Base-by-base conservation (phyloP, 2,329 filamentous ascomycete species). In the Penicillium janthinellum region DNA sequence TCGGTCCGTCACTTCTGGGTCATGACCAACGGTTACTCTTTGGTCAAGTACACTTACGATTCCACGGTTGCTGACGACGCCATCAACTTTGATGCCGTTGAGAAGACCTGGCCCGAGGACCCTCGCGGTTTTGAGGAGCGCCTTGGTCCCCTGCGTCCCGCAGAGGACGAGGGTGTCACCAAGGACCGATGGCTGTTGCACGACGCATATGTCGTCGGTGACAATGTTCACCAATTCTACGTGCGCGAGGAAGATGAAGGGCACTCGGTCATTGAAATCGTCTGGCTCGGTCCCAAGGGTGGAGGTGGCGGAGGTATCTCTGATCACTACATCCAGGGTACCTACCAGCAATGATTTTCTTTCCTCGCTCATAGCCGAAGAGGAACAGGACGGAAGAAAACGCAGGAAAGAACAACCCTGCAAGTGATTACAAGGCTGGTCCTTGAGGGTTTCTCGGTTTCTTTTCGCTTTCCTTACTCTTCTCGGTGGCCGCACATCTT, bases 41-140 rank as follows among this genome's bases (percentile, higher is more conserved):
- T 79, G 35, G 73, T 78, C 47, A 75, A 76, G 61, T 79, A 79
- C 59, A 78, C 75, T 1, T 73, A 78, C 45, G 71, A 72, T 28
- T 69, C 72, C 54, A 67, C 68, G 45, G 71, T 72, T 4, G 69
- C 74, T 1, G 72, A 77, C 52, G 71, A 77, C 65, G 73, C 71
- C n/a, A 76, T 79, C 59, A 73, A 78, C 64, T 79, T 79, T 28
- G 75, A 78, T 59, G 70, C 73, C 25, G 68, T 71, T n/a, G 77
- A 79, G 64, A 78, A 78, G 70, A 79, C 77, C 15, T 79, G 77
- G 77, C 73, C 75, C 11, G 77, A 78, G 44, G 77, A 79, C 54
- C 71, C 74, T n/a, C 70, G 65, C 42, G 77, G 75, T 28, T 79
- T 75, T 61, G 75, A 78, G 56, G 65, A 69, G 39, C 73, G 76